These are phyloP conservation scores for Apostasia ramifera DNA, from an alignment of 106 monocot species.

Conservation along the genomic window DNA sequence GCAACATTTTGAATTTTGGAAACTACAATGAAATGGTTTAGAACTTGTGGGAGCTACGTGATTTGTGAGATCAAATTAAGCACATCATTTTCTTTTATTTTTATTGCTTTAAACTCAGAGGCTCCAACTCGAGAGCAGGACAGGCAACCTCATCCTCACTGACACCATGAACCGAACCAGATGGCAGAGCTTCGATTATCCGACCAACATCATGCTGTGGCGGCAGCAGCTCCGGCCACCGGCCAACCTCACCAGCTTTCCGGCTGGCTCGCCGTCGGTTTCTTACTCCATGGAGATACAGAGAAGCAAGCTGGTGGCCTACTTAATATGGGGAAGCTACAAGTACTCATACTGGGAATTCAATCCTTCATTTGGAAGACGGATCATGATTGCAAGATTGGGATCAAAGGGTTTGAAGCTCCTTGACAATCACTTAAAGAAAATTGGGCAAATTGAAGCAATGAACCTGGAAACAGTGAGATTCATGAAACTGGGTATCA, in stretches of 20 bases:
- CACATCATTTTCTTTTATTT: no score
- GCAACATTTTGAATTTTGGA: no score
- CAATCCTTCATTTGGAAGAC: slow-evolving; percentile 2
- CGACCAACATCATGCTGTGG: slow-evolving; percentile 26
- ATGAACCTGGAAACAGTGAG: neutral
- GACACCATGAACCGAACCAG: slow-evolving; percentile 16
- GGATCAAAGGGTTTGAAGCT: slow-evolving; percentile 33
- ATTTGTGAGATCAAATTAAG: no score
- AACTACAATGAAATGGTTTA: no score
- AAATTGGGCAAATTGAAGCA: slow-evolving; percentile 27
- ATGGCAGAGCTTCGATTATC: slow-evolving; percentile 60
- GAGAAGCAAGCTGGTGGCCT: slow-evolving; percentile 11
- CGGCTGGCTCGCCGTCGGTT: slow-evolving; percentile 4
- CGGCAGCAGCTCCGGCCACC: slow-evolving; percentile 21
- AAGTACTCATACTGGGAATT: slow-evolving; percentile 52
- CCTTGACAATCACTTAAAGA: slow-evolving; percentile 13
- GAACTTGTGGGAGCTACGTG: no score
- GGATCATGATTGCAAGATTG: slow-evolving; percentile 18
- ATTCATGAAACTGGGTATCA: slow-evolving; percentile 22
- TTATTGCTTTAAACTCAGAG: slow-evolving; percentile 3
- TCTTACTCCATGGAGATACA: slow-evolving; percentile 41
- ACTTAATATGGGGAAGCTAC: slow-evolving; percentile 18
- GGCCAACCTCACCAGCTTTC: slow-evolving; percentile 7
- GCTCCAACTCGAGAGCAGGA: slow-evolving; percentile 18
- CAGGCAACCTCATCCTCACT: slow-evolving; percentile 37